These are phyloP conservation scores for Candida glaebosa DNA, from an alignment of 805 yeast species.

Conservation along the genomic window DNA sequence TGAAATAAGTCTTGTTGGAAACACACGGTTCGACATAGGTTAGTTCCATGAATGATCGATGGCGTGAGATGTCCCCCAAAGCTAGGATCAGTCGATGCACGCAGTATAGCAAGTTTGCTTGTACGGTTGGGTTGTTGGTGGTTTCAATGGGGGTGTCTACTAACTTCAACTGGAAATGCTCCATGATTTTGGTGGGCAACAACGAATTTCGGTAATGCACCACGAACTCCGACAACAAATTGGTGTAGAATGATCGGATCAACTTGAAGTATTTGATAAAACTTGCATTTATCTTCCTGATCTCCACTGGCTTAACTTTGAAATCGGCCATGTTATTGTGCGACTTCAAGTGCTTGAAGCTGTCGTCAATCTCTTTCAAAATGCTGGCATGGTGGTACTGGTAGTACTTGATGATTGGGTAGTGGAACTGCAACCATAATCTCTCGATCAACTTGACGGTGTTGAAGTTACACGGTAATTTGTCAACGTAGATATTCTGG, in stretches of 20 bases:
- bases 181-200: constrained; percentile 29
- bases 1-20: constrained; percentile 25
- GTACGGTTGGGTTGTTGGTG: constrained; percentile 13
- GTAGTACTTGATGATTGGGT: constrained; percentile 60
- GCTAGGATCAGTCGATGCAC: constrained; percentile 49
- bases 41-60: constrained; percentile 47
- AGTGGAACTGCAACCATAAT: constrained; percentile 61
- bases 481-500: constrained; percentile 3
- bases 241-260: constrained; percentile 46
- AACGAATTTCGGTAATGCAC: constrained; percentile 33
- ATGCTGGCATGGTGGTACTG: constrained; percentile 35
- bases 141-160: constrained; percentile 11
- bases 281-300: constrained; percentile 51
- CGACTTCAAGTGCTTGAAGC: constrained; percentile 14
- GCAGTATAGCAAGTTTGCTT: constrained; percentile 37
- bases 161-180: constrained; percentile 22
- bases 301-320: constrained; percentile 45
- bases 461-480: constrained; percentile 28
- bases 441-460: constrained; percentile 37
- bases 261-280: constrained; percentile 48
- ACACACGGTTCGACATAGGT: constrained; percentile 37
- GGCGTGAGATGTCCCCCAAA: constrained; percentile 58
- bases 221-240: constrained; percentile 38
- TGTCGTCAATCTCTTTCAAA: constrained; percentile 14
- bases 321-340: constrained; percentile 14